phyloP scores from a whole-genome alignment of 2,329 filamentous ascomycete genomes.

The Clonostachys solani region DNA sequence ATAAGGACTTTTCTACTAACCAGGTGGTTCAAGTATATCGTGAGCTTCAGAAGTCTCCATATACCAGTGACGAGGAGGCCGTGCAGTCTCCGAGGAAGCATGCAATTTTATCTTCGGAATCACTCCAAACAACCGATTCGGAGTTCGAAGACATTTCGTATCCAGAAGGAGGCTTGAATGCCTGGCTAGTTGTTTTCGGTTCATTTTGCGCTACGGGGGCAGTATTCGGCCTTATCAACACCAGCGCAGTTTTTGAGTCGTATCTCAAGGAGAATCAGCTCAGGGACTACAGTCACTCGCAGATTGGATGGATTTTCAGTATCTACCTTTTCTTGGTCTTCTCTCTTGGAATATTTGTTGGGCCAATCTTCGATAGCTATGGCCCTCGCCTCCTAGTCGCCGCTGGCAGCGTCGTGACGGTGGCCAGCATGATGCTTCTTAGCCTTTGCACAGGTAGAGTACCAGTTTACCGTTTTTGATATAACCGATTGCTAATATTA shows the following conservation, averaged over 20 bases:
- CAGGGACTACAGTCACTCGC: slow-evolving; percentile 58
- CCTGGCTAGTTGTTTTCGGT: slow-evolving; percentile 69
- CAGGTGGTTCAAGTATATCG: too few species aligned
- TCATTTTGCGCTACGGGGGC: slow-evolving; percentile 63
- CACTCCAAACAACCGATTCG: too few species aligned
- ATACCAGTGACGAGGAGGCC: too few species aligned
- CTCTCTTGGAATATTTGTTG: slow-evolving; percentile 77
- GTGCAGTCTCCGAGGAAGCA: too few species aligned
- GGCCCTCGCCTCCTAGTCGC: slow-evolving; percentile 57
- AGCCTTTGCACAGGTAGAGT: slow-evolving; percentile 47
- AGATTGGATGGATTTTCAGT: slow-evolving; percentile 84
- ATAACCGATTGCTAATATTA: slow-evolving; percentile 1
- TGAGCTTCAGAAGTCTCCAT: too few species aligned
- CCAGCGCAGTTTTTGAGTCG: slow-evolving; percentile 55
- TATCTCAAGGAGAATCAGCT: slow-evolving; percentile 74
- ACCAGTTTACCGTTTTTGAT: not conserved
- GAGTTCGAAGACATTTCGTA: slow-evolving; percentile 27
- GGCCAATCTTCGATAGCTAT: slow-evolving; percentile 67
- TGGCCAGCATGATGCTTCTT: slow-evolving; percentile 52
- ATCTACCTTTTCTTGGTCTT: slow-evolving; percentile 79
- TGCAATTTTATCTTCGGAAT: too few species aligned
- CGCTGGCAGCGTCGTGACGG: slow-evolving; percentile 49
- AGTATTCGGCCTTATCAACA: slow-evolving; percentile 64
- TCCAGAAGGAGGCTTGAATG: slow-evolving; percentile 64
- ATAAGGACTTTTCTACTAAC: too few species aligned